Base-by-base conservation (phyloP, 2,329 filamentous ascomycete genomes). In the Metarhizium anisopliae region DNA sequence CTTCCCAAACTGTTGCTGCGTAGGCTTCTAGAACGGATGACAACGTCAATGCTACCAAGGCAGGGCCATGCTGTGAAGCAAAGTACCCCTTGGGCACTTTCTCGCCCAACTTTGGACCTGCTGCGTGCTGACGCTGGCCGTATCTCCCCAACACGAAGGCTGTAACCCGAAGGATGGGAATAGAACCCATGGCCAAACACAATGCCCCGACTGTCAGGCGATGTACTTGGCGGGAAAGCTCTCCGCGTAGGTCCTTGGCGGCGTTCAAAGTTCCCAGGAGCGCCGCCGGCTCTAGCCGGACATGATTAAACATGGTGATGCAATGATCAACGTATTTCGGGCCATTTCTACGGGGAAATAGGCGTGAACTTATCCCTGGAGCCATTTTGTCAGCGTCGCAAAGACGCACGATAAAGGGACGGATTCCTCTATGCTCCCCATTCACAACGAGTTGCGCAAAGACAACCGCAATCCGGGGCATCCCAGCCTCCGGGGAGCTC, bases 261-360 rank as follows among this genome's bases (percentile, higher is more conserved):
- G 29, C 36, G 30, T 59, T 25, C 43, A 56, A n/a, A 1, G 58
- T 58, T 0, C 69, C 66, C 0, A 72, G 63, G 1, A 72, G 61
- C 1, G 69, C 61, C 0, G 52, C 59, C 1, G 55, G 36, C 2
- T 59, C 54, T 2, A 72, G 62, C 1, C 54, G 59, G 1, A 72
- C 66, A 32, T 71, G 63, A 38, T 64, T 35, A 55, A 72, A 72
- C 3, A 58, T 64, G 5, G 70, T 72, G 7, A 72, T 58, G 14
- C 67, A 57, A 53, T 72, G 67, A 56, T 68, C 61, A 20, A 69
- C n/a, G 2, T 52, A 52, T 51, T 66, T 67, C 2, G 38, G 38
- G 5, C 38, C 38, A 7, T 40, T 13, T 7, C 8, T 2, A 16
- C 10, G 38, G 11, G 38, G 38, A 14, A 70, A 60, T 7, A 61